phyloP scores from a whole-genome alignment of 805 yeast genomes.

The Cephaloascus albidus region DNA sequence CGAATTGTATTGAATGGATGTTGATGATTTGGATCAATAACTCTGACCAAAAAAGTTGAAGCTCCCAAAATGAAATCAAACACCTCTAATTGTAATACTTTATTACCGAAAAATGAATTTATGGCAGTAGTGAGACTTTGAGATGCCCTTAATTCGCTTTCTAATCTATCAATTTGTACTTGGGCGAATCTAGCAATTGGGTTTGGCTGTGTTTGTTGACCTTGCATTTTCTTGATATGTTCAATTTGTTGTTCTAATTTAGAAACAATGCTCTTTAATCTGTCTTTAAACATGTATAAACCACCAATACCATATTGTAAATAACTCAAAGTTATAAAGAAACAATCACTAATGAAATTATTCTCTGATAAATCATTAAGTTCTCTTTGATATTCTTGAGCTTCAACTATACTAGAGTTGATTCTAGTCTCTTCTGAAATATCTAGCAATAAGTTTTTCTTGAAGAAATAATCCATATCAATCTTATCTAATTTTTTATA shows the following conservation, averaged over 20 bases:
- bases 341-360: conserved; percentile 89
- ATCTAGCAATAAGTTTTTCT: conserved; percentile 43
- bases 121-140: conserved; percentile 45
- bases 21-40: conserved; percentile 62
- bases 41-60: conserved; percentile 58
- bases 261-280: conserved; percentile 38
- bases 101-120: conserved; percentile 51
- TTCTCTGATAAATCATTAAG: conserved; percentile 23
- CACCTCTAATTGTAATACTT: conserved; percentile 50
- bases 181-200: conserved; percentile 14
- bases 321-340: conserved; percentile 69
- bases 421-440: conserved; percentile 76
- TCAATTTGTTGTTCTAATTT: conserved; percentile 41
- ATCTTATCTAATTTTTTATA: conserved; percentile 69
- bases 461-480: conserved; percentile 58
- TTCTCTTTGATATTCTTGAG: conserved; percentile 43
- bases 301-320: conserved; percentile 90
- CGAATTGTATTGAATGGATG: conserved; percentile 45
- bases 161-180: conserved; percentile 39
- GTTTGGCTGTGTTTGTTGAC: conserved; percentile 16
- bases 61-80: conserved; percentile 76
- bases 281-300: conserved; percentile 44
- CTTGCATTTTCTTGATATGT: conserved; percentile 24
- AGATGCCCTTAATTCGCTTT: conserved; percentile 22
- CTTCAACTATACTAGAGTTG: conserved; percentile 66